phyloP scores from a whole-genome alignment of 495 filamentous ascomycete species.

The Cladorrhinum samala region DNA sequence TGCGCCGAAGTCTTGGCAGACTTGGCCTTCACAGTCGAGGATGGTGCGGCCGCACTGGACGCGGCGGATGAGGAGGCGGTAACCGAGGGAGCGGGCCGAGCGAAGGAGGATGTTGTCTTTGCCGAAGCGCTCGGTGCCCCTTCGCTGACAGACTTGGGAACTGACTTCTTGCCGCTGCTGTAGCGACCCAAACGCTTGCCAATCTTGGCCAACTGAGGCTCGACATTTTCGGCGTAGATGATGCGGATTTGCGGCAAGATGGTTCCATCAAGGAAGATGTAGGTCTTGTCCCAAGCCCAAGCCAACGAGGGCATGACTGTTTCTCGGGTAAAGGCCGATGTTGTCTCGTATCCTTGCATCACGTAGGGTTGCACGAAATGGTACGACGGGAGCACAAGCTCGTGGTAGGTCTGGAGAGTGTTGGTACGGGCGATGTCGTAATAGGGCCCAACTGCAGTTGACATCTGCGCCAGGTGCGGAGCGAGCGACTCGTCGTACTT shows the following conservation, averaged over 20 bases:
- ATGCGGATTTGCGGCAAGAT: slow-evolving; percentile 74
- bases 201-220: slow-evolving; percentile 90
- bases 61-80: slow-evolving; percentile 3
- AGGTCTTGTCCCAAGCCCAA: slow-evolving; percentile 60
- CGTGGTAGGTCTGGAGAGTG: slow-evolving; percentile 60
- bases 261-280: slow-evolving; percentile 62
- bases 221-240: slow-evolving; percentile 83
- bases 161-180: slow-evolving; percentile 29
- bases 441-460: slow-evolving; percentile 58
- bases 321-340: slow-evolving; percentile 59
- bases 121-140: slow-evolving; percentile 13
- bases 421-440: slow-evolving; percentile 57
- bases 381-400: slow-evolving; percentile 70
- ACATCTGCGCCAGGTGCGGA: slow-evolving; percentile 63
- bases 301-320: slow-evolving; percentile 66
- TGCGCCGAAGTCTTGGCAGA: slow-evolving; percentile 5
- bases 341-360: slow-evolving; percentile 58
- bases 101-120: slow-evolving; percentile 27
- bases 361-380: slow-evolving; percentile 65
- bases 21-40: slow-evolving; percentile 1
- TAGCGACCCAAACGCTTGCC: slow-evolving; percentile 83
- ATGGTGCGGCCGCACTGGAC: background rate
- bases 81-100: slow-evolving; percentile 31
- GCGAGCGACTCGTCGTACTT: slow-evolving; percentile 64
- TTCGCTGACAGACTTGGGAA: slow-evolving; percentile 19